These are phyloP conservation scores for Nakazawaea molendinolei DNA, from an alignment of 805 yeast genomes.

Conservation along the genomic window DNA sequence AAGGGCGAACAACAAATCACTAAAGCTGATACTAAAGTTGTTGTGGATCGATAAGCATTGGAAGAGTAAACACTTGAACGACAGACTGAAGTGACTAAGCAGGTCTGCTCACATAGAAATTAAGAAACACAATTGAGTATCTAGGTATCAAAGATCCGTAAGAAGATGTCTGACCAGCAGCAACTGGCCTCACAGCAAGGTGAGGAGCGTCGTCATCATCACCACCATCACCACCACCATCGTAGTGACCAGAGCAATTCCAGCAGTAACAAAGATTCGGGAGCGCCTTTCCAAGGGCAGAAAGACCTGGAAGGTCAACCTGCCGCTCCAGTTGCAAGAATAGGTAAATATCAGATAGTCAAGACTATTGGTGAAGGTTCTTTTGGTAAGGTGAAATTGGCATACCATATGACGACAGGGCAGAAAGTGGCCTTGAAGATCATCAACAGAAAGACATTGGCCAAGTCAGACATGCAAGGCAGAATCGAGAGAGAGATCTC, in stretches of 20 bases:
- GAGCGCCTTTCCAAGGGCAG: no score
- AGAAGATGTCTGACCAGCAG: conserved; percentile 6
- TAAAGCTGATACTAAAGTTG: no score
- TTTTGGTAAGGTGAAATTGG: conserved; percentile 91
- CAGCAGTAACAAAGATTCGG: conserved; percentile 9
- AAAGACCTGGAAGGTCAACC: no score
- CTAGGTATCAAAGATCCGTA: no score
- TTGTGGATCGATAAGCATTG: no score
- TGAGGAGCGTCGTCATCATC: conserved; percentile 14
- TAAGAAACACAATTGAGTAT: no score
- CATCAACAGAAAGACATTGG: conserved; percentile 85
- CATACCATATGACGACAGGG: conserved; percentile 84
- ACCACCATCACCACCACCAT: conserved; percentile 17
- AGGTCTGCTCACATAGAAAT: no score
- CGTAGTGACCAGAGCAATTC: conserved; percentile 12
- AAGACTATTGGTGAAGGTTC: conserved; percentile 95
- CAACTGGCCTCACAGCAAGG: conserved; percentile 15
- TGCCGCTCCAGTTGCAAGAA: conserved; percentile 31
- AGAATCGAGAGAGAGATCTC: conserved; percentile 92
- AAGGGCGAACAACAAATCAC: no score
- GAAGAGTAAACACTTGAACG: no score
- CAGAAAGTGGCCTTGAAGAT: conserved; percentile 90
- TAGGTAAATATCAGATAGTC: conserved; percentile 90
- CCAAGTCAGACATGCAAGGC: conserved; percentile 96
- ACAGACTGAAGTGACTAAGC: no score